These are phyloP conservation scores for Zhuliangozyma parablackwelliae DNA, from an alignment of 1,139 yeast genomes.

Conservation along the genomic window DNA sequence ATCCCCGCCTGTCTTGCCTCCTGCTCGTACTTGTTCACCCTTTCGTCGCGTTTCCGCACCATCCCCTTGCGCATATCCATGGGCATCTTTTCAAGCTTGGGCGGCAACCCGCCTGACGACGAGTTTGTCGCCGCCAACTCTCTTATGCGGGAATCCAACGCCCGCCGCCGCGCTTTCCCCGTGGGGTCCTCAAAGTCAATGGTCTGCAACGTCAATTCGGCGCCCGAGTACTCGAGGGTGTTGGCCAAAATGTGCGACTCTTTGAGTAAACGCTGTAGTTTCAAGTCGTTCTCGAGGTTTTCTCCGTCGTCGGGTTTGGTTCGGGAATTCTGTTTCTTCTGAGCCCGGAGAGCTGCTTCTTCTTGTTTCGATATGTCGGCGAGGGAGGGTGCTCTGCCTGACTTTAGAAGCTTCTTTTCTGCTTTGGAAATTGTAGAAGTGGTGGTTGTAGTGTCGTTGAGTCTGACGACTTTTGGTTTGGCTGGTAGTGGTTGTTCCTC, in stretches of 20 bases:
- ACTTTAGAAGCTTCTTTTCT: constrained; percentile 29
- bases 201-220: constrained; percentile 67
- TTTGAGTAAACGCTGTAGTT: constrained; percentile 70
- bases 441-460: constrained; percentile 19
- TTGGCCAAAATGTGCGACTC: constrained; percentile 84
- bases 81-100: constrained; percentile 72
- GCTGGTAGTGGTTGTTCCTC: constrained; percentile 19
- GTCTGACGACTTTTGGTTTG: constrained; percentile 32
- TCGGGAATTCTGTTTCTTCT: neutral
- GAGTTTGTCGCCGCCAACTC: constrained; percentile 51
- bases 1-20: constrained; percentile 90
- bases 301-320: constrained; percentile 36
- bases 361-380: constrained; percentile 29
- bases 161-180: constrained; percentile 75
- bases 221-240: constrained; percentile 59
- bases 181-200: constrained; percentile 65
- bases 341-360: constrained; percentile 14
- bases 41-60: constrained; percentile 51
- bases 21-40: constrained; percentile 56
- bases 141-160: constrained; percentile 65
- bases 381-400: constrained; percentile 42
- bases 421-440: constrained; percentile 16
- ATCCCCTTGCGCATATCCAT: constrained; percentile 86
- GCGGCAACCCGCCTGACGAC: constrained; percentile 30
- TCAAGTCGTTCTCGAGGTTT: constrained; percentile 74